Percentiles rank a stretch among this genome's conserved stretches.
Evolutionary conservation across 805 yeast species (phyloP).

Genomic region (Barnettozyma californica): DNA sequence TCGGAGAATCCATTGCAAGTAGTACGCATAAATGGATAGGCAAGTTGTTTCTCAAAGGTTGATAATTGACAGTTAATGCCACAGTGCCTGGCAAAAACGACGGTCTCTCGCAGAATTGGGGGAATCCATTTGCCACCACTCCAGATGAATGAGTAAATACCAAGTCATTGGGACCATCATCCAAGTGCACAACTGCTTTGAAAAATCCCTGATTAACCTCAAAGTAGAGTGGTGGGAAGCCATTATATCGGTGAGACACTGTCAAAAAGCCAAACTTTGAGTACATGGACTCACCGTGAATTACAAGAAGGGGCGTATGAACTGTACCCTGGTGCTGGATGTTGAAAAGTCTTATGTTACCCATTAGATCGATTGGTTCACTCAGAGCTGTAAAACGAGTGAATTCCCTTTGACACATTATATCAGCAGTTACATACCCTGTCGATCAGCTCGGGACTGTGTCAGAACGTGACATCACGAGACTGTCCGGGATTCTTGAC

Average conservation of each 20-base stretch:
- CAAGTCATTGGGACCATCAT: conserved; percentile 62
- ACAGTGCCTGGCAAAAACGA: conserved; percentile 5
- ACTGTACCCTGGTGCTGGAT: conserved; percentile 30
- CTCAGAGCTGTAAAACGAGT: background rate
- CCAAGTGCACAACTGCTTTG: conserved; percentile 68
- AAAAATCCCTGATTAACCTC: conserved; percentile 69
- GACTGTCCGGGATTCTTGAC: background rate
- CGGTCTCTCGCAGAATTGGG: conserved; percentile 9
- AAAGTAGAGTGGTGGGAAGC: conserved; percentile 57
- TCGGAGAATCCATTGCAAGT: conserved; percentile 71
- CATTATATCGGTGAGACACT: conserved; percentile 37
- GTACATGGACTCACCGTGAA: conserved; percentile 41
- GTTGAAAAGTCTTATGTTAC: conserved; percentile 26
- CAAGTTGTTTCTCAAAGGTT: conserved; percentile 57
- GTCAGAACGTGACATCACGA: background rate
- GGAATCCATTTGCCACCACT: conserved; percentile 29
- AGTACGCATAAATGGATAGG: conserved; percentile 79
- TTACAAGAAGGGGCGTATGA: conserved; percentile 42
- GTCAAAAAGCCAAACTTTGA: conserved; percentile 33
- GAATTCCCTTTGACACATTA: too few species aligned
- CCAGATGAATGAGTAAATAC: conserved; percentile 44
- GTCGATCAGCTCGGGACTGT: too few species aligned
- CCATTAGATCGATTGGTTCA: conserved; percentile 7
- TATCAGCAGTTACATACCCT: too few species aligned
- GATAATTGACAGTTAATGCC: conserved; percentile 38